Evolutionary conservation across 495 filamentous ascomycete genomes (phyloP), one percentile per base, ranked within the genome.

Genomic region (Chaetomium fimeti): DNA sequence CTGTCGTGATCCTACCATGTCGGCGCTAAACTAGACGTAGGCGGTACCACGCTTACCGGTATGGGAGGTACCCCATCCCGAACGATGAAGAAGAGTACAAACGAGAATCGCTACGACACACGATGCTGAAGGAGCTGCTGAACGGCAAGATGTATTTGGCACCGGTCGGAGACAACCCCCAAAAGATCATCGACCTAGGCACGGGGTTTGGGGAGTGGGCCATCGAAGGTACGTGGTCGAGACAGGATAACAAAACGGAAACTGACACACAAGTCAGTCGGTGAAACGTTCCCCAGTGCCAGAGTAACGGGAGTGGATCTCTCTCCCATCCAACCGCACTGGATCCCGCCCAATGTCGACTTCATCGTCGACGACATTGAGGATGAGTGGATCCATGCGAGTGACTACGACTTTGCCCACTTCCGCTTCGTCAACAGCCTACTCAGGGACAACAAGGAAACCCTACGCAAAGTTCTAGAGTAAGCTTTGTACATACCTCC

Each of bases 111-210:
- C 68, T 87, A 66, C 83, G 85, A 58, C 85, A 89, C 66, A 78
- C 82, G 62, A 78, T 87, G 74, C 76, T 84, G 63, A 86, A 84
- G 63, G 65, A 86, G 53, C 66, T 86, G 18, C 73, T 88, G 2
- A 79, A 78, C 27, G 86, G 87, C n/a, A 79, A 79, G 48, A 76
- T 88, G 9, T 83, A 80, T 66, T 74, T 87, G 4, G 82, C 89
- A 0, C 89, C 89, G 7, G 75, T 91, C 18, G 77, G 73, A 24
- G 54, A 72, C 12, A 74, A 81, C n/a, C 78, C 83, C 1, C 80
- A 88, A 61, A 83, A 84, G 60, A 82, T 88, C 24, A 77, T 91
- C 12, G 89, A 91, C 66, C 69, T 91, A 43, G 89, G 89, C 49
- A 90, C 88, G 1, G 89, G 88, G 6, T 80, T 78, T 60, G 80